A percentile compares a stretch with the other conserved stretches of the same genome.
phyloP scores from a whole-genome alignment of 2,329 filamentous ascomycete species.

The Colletotrichum tamarilloi region DNA sequence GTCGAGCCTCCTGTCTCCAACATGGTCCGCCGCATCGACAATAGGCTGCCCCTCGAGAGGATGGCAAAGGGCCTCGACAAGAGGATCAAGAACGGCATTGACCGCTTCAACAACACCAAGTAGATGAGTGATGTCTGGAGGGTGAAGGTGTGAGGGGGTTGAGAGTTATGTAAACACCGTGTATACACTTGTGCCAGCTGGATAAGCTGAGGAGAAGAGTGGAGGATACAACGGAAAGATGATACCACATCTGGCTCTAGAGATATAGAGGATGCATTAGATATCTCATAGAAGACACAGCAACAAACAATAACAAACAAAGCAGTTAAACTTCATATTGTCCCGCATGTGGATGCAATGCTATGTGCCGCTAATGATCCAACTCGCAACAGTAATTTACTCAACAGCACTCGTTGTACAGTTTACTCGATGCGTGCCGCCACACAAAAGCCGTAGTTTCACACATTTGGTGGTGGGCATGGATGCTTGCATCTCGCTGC shows the following conservation, averaged over 20 bases:
- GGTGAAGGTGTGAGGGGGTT: no score
- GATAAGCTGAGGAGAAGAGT: not conserved
- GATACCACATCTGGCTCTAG: conserved; percentile 24
- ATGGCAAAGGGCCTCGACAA: conserved; percentile 61
- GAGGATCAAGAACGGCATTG: conserved; percentile 59
- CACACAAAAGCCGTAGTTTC: not conserved
- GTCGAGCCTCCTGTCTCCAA: conserved; percentile 59
- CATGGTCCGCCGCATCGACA: conserved; percentile 58
- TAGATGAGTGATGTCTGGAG: not conserved
- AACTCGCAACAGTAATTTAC: not conserved
- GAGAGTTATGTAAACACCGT: not conserved
- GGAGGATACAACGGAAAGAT: not conserved
- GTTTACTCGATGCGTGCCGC: not conserved
- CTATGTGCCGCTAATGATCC: not conserved
- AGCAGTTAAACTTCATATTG: not conserved
- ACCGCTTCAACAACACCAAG: conserved; percentile 41
- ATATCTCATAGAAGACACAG: conserved; percentile 9
- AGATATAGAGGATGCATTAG: conserved; percentile 26
- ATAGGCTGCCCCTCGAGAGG: conserved; percentile 60
- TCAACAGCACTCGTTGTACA: not conserved
- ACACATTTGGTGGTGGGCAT: not conserved
- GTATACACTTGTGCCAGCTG: not conserved
- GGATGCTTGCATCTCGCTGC: conserved; percentile 23
- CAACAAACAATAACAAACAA: conserved; percentile 15
- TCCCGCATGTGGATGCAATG: not conserved